Percentiles rank a stretch among this genome's conserved stretches.
These are phyloP conservation scores for Fusarium abutilonis DNA, from an alignment of 2,329 filamentous ascomycete genomes.

Conservation along the genomic window DNA sequence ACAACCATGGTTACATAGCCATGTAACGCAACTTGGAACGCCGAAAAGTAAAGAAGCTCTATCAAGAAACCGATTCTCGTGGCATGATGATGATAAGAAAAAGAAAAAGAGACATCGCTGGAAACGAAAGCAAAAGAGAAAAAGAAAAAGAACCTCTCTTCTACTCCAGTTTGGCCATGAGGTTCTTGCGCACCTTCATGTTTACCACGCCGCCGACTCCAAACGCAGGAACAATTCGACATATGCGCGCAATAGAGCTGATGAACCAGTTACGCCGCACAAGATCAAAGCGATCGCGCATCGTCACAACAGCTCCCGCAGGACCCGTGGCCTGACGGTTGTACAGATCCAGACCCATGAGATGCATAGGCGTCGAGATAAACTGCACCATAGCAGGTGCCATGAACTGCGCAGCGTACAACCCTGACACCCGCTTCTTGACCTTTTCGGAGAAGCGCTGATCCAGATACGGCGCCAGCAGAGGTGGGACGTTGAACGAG, in stretches of 20 bases:
- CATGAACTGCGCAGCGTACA: slow-evolving; percentile 78
- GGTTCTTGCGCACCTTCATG: slow-evolving; percentile 69
- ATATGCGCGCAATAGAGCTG: slow-evolving; percentile 79
- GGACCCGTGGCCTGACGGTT: slow-evolving; percentile 66
- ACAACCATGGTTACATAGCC: slow-evolving; percentile 14
- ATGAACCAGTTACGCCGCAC: slow-evolving; percentile 80
- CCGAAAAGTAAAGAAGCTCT: slow-evolving; percentile 4
- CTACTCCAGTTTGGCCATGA: slow-evolving; percentile 71
- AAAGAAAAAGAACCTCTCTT: background rate
- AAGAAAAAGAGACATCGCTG: background rate
- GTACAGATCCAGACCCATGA: slow-evolving; percentile 87
- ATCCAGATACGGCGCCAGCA: slow-evolving; percentile 76
- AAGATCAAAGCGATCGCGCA: slow-evolving; percentile 69
- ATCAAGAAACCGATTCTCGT: background rate
- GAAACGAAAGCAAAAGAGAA: no score
- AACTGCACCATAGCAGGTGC: slow-evolving; percentile 84
- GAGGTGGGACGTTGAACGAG: slow-evolving; percentile 86
- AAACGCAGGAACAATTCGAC: slow-evolving; percentile 88
- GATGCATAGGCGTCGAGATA: slow-evolving; percentile 82
- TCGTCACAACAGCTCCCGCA: slow-evolving; percentile 46
- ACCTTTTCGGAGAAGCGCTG: slow-evolving; percentile 63
- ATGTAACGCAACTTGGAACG: slow-evolving; percentile 14
- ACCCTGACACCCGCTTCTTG: slow-evolving; percentile 56
- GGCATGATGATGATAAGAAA: background rate
- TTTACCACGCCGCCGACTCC: slow-evolving; percentile 90